A percentile compares a stretch with the other conserved stretches of the same genome.
These are phyloP conservation scores for Galerina sulciceps DNA, from an alignment of 768 basidiomycete species.

Conservation along the genomic window DNA sequence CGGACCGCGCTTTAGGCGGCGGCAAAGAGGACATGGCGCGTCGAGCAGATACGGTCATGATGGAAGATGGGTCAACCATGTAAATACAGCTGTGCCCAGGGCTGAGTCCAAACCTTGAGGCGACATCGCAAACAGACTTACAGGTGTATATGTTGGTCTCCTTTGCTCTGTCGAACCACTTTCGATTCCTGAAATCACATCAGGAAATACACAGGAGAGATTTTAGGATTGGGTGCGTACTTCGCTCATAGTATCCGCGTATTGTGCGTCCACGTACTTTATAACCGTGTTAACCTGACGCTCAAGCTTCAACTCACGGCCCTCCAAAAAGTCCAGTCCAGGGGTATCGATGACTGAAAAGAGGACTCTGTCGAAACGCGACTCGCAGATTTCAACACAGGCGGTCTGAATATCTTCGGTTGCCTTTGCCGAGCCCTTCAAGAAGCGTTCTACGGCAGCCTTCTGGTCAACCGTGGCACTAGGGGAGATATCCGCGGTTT, in stretches of 20 bases:
- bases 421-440: constrained; percentile 60
- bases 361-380: constrained; percentile 75
- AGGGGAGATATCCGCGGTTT: constrained; percentile 84
- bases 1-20: constrained; percentile 59
- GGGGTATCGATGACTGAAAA: constrained; percentile 88
- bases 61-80: constrained; percentile 78
- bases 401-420: constrained; percentile 71
- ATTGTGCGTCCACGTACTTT: constrained; percentile 81
- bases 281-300: constrained; percentile 75
- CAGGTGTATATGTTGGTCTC: constrained; percentile 90
- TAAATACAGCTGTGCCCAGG: constrained; percentile 70
- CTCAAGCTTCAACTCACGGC: constrained; percentile 78
- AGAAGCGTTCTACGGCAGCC: constrained; percentile 64
- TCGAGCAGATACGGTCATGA: constrained; percentile 59
- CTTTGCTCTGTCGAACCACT: constrained; percentile 84
- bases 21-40: constrained; percentile 53
- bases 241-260: constrained; percentile 87
- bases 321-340: constrained; percentile 75
- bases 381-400: constrained; percentile 83
- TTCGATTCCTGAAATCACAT: constrained; percentile 73
- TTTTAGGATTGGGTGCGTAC: constrained; percentile 41
- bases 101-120: constrained; percentile 12
- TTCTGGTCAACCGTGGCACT: constrained; percentile 77
- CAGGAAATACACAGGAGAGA: not conserved
- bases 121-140: constrained; percentile 39